Base-by-base conservation (phyloP, 2,329 filamentous ascomycete genomes). In the Mariannaea elegans region DNA sequence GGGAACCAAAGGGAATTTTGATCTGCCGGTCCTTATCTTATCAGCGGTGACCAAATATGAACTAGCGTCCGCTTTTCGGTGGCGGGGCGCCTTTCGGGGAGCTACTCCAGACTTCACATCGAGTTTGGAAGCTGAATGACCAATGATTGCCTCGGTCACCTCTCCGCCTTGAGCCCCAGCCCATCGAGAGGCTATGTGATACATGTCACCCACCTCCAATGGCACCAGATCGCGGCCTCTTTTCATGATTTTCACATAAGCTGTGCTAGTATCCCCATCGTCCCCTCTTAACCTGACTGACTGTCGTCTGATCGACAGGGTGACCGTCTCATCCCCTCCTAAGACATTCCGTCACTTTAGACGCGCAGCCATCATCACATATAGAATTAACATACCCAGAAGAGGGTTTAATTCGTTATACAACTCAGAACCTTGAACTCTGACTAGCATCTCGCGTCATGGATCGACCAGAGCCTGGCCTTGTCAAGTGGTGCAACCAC, bases 401-500 rank as follows among this genome's bases (percentile, higher is more conserved):
- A 19, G 16, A 45, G 7, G 5, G 4, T 10, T 29, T 7, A 12
- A 32, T 36, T 16, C n/a, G 16, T 42, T 50, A 18, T 19, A 31
- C 34, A 14, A 21, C 16, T 41, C 24, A 42, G 13, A 31, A 13
- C 41, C 19, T 38, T 36, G 4, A 21, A 29, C 5, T 34, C 42
- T 53, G 38, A 50, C 23, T 51, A 45, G 57, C 18, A 42, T 48
- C 41, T 44, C 29, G 68, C 42, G 75, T 65, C 54, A 84, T 87
- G 83, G 85, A 87, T 66, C 82, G 85, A 45, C 84, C 84, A 2
- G 85, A 87, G 66, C 83, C 84, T 10, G 87, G 87, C 23, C 81
- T 90, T 57, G 83, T 90, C 70, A 87, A 87, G 70, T 90, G 87
- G 87, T 89, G 86, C 19, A 84, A 87, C 48, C 87, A 85, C 62